Percentiles rank a stretch among this genome's conserved stretches.
Evolutionary conservation across 192 early-diverging fungal genomes (phyloP).

Genomic region (Coemansia sp.): DNA sequence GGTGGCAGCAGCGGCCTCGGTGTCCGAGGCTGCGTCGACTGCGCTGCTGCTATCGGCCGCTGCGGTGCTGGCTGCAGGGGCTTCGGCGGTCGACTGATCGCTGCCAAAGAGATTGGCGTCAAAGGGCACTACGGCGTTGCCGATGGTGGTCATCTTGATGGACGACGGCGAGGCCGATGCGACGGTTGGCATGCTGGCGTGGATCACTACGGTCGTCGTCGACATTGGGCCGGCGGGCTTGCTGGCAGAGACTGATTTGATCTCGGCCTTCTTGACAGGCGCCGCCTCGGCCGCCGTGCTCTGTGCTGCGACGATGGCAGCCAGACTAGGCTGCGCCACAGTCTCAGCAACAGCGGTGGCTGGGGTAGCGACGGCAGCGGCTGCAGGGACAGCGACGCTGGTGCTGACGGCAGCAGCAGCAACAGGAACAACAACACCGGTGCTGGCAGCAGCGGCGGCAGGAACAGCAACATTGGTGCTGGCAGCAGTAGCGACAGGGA

Average conservation of each 20-base stretch:
- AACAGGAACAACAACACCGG: neutral
- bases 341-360: neutral
- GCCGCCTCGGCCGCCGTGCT: neutral
- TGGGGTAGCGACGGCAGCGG: neutral
- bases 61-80: neutral
- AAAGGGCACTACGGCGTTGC: conserved; percentile 38
- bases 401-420: neutral
- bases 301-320: conserved; percentile 36
- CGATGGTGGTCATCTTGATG: conserved; percentile 42
- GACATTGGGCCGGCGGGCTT: neutral
- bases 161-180: neutral
- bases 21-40: neutral
- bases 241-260: neutral
- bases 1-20: too few relatives aligned
- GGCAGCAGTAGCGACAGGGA: neutral
- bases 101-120: conserved; percentile 38
- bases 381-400: neutral
- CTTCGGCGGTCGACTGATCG: neutral
- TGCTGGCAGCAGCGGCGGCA: neutral
- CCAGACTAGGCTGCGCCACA: conserved; percentile 4
- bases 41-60: neutral
- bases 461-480: neutral
- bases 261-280: conserved; percentile 6
- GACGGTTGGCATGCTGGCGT: conserved; percentile 10
- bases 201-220: conserved; percentile 11